Percentiles rank a stretch among this genome's conserved stretches.
Evolutionary conservation across 2,329 filamentous ascomycete genomes (phyloP).

Genomic region (Verticillium nonalfalfae): DNA sequence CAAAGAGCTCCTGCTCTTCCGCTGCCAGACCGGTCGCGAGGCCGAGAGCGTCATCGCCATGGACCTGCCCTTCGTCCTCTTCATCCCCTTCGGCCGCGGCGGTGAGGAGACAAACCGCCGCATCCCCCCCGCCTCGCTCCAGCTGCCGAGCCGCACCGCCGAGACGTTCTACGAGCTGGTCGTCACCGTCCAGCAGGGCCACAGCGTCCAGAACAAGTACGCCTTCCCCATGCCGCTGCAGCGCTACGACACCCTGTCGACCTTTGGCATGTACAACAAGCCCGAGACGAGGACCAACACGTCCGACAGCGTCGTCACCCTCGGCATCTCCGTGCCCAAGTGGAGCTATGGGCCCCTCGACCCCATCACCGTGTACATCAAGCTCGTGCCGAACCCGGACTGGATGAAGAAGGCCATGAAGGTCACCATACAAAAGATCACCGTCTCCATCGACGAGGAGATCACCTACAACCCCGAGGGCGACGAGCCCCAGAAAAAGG

Average conservation of each 20-base stretch:
- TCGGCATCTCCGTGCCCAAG: conserved; percentile 85
- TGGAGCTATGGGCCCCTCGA: conserved; percentile 97
- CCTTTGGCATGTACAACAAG: conserved; percentile 99
- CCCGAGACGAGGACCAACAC: conserved; percentile 83
- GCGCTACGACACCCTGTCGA: conserved; percentile 93
- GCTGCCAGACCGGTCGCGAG: conserved; percentile 77
- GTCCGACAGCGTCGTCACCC: conserved; percentile 82
- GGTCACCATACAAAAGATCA: conserved; percentile 91
- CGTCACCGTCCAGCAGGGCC: conserved; percentile 89
- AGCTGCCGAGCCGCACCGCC: conserved; percentile 85
- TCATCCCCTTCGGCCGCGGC: conserved; percentile 90
- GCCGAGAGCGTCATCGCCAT: conserved; percentile 87
- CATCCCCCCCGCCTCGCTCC: conserved; percentile 86
- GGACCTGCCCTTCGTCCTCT: conserved; percentile 95
- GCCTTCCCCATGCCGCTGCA: conserved; percentile 84
- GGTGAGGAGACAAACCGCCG: conserved; percentile 84
- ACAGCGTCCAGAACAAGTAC: conserved; percentile 82
- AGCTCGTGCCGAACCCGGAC: conserved; percentile 84
- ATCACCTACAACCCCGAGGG: conserved; percentile 99
- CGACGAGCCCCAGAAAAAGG: conserved; percentile 85
- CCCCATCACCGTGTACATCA: conserved; percentile 93
- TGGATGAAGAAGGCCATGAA: conserved; percentile 86
- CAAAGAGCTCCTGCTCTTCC: conserved; percentile 89
- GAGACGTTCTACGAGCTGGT: conserved; percentile 97
- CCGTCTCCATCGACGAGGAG: conserved; percentile 90